phyloP scores from a whole-genome alignment of 1,139 yeast genomes.

The Yamadazyma sp. region DNA sequence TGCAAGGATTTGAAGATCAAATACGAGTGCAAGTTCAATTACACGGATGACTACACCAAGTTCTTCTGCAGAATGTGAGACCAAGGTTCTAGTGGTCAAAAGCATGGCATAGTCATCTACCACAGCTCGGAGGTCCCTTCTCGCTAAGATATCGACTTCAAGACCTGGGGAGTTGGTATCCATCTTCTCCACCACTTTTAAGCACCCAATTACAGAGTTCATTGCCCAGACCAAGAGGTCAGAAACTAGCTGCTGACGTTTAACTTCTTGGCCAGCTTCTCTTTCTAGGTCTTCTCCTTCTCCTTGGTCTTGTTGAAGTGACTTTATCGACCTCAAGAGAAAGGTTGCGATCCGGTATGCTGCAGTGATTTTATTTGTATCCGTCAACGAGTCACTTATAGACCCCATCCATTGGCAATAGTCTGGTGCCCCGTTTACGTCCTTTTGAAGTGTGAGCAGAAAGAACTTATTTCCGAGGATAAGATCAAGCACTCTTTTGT shows the following conservation, averaged over 20 bases:
- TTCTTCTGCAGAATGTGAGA: not conserved
- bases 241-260: no score
- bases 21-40: constrained; percentile 46
- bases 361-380: no score
- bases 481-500: constrained; percentile 55
- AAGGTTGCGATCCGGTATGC: no score
- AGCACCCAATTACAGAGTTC: not conserved
- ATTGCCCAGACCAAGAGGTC: no score
- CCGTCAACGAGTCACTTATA: no score
- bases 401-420: no score
- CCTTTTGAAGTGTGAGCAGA: constrained; percentile 13
- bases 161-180: constrained; percentile 6
- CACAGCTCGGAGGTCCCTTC: constrained; percentile 36
- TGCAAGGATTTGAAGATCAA: constrained; percentile 58
- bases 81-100: constrained; percentile 16
- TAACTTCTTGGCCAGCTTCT: no score
- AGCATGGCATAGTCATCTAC: constrained; percentile 29
- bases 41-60: constrained; percentile 27
- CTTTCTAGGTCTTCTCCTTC: no score
- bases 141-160: constrained; percentile 19
- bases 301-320: no score
- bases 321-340: no score
- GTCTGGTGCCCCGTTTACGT: no score
- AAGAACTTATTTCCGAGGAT: constrained; percentile 42
- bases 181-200: not conserved